Evolutionary conservation across 805 yeast species (phyloP).

Genomic region (Candida cerambycidarum): DNA sequence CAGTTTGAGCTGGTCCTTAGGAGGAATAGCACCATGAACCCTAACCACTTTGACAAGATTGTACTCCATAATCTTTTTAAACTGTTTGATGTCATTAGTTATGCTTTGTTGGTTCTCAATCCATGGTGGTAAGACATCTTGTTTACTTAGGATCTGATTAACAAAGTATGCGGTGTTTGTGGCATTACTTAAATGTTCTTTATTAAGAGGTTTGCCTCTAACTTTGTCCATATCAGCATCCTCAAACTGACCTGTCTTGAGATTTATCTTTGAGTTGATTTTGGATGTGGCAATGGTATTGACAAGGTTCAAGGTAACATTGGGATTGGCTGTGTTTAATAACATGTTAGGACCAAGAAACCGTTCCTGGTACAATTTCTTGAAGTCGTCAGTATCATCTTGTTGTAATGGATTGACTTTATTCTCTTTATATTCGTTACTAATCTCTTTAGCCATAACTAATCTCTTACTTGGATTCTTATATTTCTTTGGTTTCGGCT

Average conservation of each 20-base stretch:
- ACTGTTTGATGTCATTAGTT: conserved; percentile 47
- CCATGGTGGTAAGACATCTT: conserved; percentile 88
- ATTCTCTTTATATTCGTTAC: conserved; percentile 58
- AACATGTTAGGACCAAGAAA: conserved; percentile 58
- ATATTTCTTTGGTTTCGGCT: conserved; percentile 19
- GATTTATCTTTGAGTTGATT: conserved; percentile 65
- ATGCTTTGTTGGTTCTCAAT: conserved; percentile 77
- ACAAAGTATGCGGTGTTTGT: conserved; percentile 67
- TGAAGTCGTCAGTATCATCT: conserved; percentile 45
- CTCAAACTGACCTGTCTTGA: conserved; percentile 67
- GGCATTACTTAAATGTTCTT: conserved; percentile 59
- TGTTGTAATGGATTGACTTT: conserved; percentile 26
- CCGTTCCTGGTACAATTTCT: conserved; percentile 61
- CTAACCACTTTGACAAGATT: conserved; percentile 21
- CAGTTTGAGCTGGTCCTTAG: neutral
- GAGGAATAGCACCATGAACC: conserved; percentile 16
- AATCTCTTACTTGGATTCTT: conserved; percentile 31
- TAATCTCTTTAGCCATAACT: conserved; percentile 60
- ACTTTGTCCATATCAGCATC: conserved; percentile 44
- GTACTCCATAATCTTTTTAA: conserved; percentile 45
- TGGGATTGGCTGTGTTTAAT: conserved; percentile 38
- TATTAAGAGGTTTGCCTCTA: conserved; percentile 61
- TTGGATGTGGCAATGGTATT: conserved; percentile 70
- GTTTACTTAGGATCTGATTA: conserved; percentile 72
- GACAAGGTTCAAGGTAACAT: conserved; percentile 50